Evolutionary conservation across 2,329 filamentous ascomycete genomes (phyloP).

Genomic region (Pestalotiopsis sp.): DNA sequence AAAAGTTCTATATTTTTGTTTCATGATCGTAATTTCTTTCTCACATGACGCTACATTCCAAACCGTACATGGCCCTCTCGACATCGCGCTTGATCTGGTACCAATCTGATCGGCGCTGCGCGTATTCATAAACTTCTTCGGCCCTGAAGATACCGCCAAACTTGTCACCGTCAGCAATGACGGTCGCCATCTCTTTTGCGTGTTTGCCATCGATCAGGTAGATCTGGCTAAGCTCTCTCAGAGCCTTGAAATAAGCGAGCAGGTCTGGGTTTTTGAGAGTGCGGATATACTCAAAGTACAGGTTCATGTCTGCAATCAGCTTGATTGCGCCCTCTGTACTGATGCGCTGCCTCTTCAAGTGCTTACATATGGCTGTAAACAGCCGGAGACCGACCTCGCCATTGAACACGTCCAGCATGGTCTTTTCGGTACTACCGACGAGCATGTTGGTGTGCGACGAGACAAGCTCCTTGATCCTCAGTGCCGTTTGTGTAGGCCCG

Average conservation of each 20-base stretch:
- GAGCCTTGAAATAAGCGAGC: conserved; percentile 85
- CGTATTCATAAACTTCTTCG: conserved; percentile 98
- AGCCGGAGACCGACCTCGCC: conserved; percentile 93
- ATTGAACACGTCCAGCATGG: conserved; percentile 97
- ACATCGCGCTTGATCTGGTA: conserved; percentile 86
- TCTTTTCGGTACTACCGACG: conserved; percentile 93
- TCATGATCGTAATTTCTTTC: neutral
- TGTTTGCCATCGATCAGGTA: conserved; percentile 87
- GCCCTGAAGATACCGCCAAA: conserved; percentile 92
- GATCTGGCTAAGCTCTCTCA: conserved; percentile 92
- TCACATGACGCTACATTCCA: conserved; percentile 86
- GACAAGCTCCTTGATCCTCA: conserved; percentile 81
- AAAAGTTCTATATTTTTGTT: neutral
- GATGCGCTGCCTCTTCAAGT: conserved; percentile 93
- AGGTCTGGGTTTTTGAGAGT: conserved; percentile 82
- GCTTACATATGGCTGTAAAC: conserved; percentile 92
- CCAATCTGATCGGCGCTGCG: conserved; percentile 92
- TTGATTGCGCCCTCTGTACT: conserved; percentile 87
- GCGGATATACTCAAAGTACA: conserved; percentile 84
- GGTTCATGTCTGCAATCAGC: conserved; percentile 94
- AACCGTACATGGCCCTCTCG: conserved; percentile 95
- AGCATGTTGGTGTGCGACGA: conserved; percentile 91
- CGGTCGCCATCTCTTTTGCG: conserved; percentile 90
- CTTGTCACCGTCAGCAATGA: conserved; percentile 88
- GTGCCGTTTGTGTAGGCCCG: conserved; percentile 76